Conservation (phyloP, 768 basidiomycete species). For the Kwoniella europaea region DNA sequence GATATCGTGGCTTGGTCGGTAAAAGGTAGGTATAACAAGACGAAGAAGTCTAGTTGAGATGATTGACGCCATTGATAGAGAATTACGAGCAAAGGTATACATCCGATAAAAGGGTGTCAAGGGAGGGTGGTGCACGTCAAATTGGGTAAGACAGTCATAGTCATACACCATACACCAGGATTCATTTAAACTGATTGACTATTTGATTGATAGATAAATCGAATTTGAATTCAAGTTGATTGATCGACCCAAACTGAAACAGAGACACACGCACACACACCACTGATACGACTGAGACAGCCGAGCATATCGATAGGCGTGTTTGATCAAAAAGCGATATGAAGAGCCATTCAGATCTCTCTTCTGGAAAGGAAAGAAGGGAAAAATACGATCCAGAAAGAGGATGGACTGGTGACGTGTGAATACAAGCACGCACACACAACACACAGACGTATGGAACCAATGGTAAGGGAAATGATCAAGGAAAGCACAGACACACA, state of each 20-base stretch:
- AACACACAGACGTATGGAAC: background rate
- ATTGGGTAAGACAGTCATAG: background rate
- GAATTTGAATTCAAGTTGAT: background rate
- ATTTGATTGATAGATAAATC: background rate
- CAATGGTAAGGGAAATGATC: background rate
- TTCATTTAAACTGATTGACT: too few relatives aligned
- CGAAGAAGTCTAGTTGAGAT: background rate
- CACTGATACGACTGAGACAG: background rate
- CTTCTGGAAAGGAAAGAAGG: background rate
- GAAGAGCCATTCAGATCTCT: background rate
- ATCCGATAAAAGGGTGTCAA: background rate
- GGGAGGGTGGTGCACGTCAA: background rate
- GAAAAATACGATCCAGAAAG: background rate
- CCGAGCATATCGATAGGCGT: background rate
- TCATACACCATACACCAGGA: background rate
- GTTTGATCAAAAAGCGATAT: background rate
- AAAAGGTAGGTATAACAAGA: background rate
- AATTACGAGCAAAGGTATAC: background rate
- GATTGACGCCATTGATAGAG: slow-evolving; percentile 8
- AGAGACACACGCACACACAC: background rate
- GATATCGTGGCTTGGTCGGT: slow-evolving; percentile 15
- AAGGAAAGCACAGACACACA: background rate
- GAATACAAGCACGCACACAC: background rate
- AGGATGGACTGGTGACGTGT: background rate
- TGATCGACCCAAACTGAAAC: background rate